A percentile compares a stretch with the other conserved stretches of the same genome.
Conservation (phyloP, 139 green algal species). For the Chlamydomonas incerta region DNA sequence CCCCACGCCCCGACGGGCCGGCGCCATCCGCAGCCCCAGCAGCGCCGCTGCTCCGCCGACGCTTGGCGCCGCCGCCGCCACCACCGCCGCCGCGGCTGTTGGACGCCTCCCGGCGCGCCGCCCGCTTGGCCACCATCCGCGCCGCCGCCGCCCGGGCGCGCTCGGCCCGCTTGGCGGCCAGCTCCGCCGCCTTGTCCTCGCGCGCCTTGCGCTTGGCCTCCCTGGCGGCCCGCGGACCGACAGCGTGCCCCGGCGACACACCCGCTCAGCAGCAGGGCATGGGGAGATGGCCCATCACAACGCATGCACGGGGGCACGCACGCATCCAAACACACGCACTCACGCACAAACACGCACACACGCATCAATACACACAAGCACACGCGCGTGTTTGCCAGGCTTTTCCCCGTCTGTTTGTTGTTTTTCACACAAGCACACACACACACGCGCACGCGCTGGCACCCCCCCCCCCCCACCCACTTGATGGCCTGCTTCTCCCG, state of each 20-base stretch:
- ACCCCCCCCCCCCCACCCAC: neutral
- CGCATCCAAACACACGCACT: too few relatives aligned
- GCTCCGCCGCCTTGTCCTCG: neutral
- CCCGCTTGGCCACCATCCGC: neutral
- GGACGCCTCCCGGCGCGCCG: neutral
- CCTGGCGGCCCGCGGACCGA: neutral
- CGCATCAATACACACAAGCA: neutral
- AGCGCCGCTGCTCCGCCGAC: constrained; percentile 40
- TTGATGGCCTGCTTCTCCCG: constrained; percentile 36
- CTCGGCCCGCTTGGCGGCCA: neutral
- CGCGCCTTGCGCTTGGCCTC: constrained; percentile 2
- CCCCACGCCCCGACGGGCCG: too few relatives aligned
- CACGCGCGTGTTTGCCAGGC: neutral
- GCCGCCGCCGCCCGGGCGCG: neutral
- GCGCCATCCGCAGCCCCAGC: too few relatives aligned
- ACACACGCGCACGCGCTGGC: neutral
- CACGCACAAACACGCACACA: too few relatives aligned
- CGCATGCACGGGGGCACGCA: too few relatives aligned
- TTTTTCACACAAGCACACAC: neutral
- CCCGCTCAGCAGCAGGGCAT: too few relatives aligned
- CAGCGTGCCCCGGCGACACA: too few relatives aligned
- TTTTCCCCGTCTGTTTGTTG: too few relatives aligned
- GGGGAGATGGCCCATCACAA: too few relatives aligned
- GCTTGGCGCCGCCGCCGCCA: constrained; percentile 41
- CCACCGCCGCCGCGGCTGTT: too few relatives aligned